Base-by-base conservation (phyloP, 768 basidiomycete species). In the Tylopilus sp. region DNA sequence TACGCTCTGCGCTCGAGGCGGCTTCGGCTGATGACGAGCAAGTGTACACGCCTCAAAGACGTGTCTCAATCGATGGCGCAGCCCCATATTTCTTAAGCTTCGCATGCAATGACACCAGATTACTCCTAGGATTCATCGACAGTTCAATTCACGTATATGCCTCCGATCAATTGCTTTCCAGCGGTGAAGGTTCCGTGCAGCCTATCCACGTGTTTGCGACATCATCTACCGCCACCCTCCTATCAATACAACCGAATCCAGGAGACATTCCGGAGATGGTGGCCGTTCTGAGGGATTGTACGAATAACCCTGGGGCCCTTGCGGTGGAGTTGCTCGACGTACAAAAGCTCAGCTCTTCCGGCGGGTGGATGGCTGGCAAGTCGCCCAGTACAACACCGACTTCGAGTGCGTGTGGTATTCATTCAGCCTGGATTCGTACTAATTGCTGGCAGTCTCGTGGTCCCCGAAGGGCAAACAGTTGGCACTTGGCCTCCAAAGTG, bases 401-500 rank as follows among this genome's bases (percentile, higher is more conserved):
- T 10, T 78, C 84, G 53, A 75, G 88, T 89, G 50, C 53, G 85
- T 74, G n/a, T 37, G 7, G 3, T 31, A 6, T 37, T 55, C 33
- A 45, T 22, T 46, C 29, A 26, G 6, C 4, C 1, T 30, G 42
- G 48, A 41, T 30, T 50, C 24, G 42, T 21, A 25, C 59, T 61
- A 53, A 58, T 31, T 48, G 10, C 22, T n/a, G 48, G 41, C 52
- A 92, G 90, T 86, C 10, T 80, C 86, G 13, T 92, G 90, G 89
- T 92, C 89, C 4, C 87, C 89, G 2, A 90, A 89, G 66, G 90
- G 89, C 41, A 92, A 89, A 64, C 89, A 92, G 51, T 74, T 92
- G 37, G 88, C 87, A 1, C 79, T 92, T 42, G 90, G 86, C 22
- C 70, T 90, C 16, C 79, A 79, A 57, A 77, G 75, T 19, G 89